Evolutionary conservation across 148 eudicot species (phyloP).

Genomic region (Rhododendron ferrugineum): DNA sequence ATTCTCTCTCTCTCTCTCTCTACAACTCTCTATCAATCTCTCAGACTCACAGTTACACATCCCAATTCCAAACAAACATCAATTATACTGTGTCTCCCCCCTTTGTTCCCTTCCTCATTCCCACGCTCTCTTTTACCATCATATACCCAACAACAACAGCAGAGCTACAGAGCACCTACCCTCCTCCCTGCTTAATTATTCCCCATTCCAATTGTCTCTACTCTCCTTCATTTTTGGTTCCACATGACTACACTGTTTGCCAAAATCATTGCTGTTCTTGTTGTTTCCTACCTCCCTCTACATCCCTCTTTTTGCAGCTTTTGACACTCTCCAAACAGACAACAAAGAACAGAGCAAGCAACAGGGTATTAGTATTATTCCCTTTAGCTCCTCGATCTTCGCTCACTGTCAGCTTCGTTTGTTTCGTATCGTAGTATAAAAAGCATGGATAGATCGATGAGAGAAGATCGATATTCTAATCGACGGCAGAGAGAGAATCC

Average conservation of each 20-base stretch:
- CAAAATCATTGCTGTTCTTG: not conserved
- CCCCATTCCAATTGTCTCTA: not conserved
- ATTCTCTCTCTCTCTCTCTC: slow-evolving; percentile 11
- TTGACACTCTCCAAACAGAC: slow-evolving; percentile 26
- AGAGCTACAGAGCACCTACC: not conserved
- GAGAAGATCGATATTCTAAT: slow-evolving; percentile 7
- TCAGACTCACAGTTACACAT: not conserved
- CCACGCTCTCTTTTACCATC: not conserved
- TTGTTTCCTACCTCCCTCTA: slow-evolving; percentile 10
- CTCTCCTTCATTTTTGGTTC: not conserved
- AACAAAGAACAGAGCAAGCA: slow-evolving; percentile 9
- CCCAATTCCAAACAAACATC: slow-evolving; percentile 6
- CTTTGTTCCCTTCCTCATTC: slow-evolving; percentile 15
- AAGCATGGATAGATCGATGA: not conserved
- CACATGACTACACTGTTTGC: not conserved
- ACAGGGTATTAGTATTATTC: not conserved
- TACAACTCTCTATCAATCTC: slow-evolving; percentile 11
- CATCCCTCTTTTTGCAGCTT: slow-evolving; percentile 23
- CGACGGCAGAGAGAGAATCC: slow-evolving; percentile 25
- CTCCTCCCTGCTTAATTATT: not conserved
- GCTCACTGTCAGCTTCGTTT: not conserved
- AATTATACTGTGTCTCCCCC: slow-evolving; percentile 15
- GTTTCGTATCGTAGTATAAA: not conserved
- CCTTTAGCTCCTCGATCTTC: not conserved
- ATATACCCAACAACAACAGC: not conserved